Evolutionary conservation across 371 early-diverging fungal species (phyloP).

Genomic region (Synchytrium microbalum): DNA sequence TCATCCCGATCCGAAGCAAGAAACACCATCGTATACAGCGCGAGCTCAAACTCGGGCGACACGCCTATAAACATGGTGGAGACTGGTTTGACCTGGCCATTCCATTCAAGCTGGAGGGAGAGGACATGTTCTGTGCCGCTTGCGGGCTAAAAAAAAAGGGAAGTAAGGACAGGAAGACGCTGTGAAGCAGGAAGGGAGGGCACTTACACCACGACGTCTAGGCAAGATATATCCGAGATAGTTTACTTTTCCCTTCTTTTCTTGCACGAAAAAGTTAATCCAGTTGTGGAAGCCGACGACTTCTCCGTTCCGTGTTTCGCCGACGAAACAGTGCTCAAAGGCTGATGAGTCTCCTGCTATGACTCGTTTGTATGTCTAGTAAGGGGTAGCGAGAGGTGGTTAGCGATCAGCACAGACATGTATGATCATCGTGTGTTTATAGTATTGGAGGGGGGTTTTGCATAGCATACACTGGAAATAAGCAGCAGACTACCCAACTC

Average conservation of each 20-base stretch:
- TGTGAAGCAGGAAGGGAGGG: neutral
- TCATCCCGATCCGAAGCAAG: slow-evolving; percentile 17
- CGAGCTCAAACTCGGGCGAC: slow-evolving; percentile 49
- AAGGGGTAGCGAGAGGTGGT: too few species aligned
- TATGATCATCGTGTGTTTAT: slow-evolving; percentile 3
- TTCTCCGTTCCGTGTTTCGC: slow-evolving; percentile 32
- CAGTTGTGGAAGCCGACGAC: slow-evolving; percentile 51
- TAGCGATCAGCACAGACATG: too few species aligned
- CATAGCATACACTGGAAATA: neutral
- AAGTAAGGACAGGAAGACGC: neutral
- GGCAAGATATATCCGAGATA: slow-evolving; percentile 42
- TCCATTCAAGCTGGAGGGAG: slow-evolving; percentile 32
- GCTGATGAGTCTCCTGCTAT: slow-evolving; percentile 29
- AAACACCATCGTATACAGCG: slow-evolving; percentile 39
- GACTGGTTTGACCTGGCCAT: slow-evolving; percentile 35
- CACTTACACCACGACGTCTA: slow-evolving; percentile 7
- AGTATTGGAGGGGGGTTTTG: neutral
- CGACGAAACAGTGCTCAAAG: slow-evolving; percentile 46
- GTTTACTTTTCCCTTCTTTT: slow-evolving; percentile 28
- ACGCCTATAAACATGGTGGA: slow-evolving; percentile 38
- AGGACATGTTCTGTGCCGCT: slow-evolving; percentile 19
- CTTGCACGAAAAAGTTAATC: slow-evolving; percentile 37
- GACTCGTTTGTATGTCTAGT: slow-evolving; percentile 20
- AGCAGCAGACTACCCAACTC: slow-evolving; percentile 9
- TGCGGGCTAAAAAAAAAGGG: neutral